A percentile compares a stretch with the other conserved stretches of the same genome.
phyloP scores from a whole-genome alignment of 768 basidiomycete genomes.

The Strobilomyces dryophilus region DNA sequence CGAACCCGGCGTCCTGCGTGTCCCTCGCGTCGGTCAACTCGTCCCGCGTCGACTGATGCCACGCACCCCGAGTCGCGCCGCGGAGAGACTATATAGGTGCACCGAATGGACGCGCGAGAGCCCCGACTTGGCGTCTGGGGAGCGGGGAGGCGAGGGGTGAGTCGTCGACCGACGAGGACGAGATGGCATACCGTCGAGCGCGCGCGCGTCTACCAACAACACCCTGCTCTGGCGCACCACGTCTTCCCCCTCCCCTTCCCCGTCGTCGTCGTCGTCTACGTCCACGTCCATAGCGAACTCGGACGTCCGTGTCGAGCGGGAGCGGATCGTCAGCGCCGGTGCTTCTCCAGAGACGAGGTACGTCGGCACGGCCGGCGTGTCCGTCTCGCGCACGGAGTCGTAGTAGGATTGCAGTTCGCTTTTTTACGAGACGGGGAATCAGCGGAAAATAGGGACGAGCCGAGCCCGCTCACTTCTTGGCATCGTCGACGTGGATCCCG shows the following conservation, averaged over 20 bases:
- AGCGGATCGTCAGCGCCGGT: slow-evolving; percentile 14
- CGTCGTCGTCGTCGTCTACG: slow-evolving; percentile 18
- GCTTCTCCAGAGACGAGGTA: slow-evolving; percentile 65
- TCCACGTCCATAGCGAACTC: slow-evolving; percentile 30
- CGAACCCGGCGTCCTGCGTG: slow-evolving; percentile 42
- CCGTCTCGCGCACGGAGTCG: slow-evolving; percentile 37
- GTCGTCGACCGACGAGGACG: not conserved
- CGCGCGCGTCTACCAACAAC: slow-evolving; percentile 57
- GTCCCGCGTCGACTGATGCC: not conserved
- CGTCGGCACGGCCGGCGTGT: slow-evolving; percentile 46
- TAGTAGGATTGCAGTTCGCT: slow-evolving; percentile 67
- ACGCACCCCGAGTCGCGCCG: slow-evolving; percentile 50
- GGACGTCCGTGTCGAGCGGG: not conserved
- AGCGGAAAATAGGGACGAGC: not conserved
- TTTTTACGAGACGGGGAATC: not conserved
- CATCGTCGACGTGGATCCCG: slow-evolving; percentile 68
- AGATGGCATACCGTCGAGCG: slow-evolving; percentile 53
- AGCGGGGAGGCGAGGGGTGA: not conserved
- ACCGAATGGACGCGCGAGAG: slow-evolving; percentile 52
- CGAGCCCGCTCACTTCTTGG: slow-evolving; percentile 56
- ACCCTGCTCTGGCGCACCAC: slow-evolving; percentile 45
- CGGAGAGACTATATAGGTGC: slow-evolving; percentile 71
- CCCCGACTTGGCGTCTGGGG: slow-evolving; percentile 47
- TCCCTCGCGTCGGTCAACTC: not conserved
- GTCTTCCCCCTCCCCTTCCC: slow-evolving; percentile 36